phyloP scores from a whole-genome alignment of 305 asterid species.

The Solanum hybrid region DNA sequence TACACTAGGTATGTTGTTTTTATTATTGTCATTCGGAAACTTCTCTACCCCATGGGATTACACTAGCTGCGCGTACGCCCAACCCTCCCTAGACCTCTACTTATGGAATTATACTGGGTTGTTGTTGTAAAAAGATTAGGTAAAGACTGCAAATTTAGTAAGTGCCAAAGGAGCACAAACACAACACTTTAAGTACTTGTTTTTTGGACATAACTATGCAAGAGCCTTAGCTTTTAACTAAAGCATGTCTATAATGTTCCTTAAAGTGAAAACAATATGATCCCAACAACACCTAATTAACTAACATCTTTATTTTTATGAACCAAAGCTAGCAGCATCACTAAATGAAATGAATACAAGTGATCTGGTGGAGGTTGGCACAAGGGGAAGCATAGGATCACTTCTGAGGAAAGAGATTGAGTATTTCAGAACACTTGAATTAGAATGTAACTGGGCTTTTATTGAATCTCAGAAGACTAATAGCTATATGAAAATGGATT shows the following conservation, averaged over 20 bases:
- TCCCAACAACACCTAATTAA: not conserved
- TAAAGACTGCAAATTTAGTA: not conserved
- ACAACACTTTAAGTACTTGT: not conserved
- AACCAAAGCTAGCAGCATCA: not conserved
- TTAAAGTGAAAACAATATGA: not conserved
- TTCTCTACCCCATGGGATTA: not conserved
- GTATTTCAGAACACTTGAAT: slow-evolving; percentile 41
- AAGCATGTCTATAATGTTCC: not conserved
- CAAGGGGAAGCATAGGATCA: slow-evolving; percentile 75
- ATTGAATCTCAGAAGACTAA: slow-evolving; percentile 21
- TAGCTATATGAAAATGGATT: slow-evolving; percentile 14
- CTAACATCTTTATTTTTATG: not conserved
- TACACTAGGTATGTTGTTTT: not conserved
- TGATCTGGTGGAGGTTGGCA: slow-evolving; percentile 55
- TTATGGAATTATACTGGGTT: not conserved
- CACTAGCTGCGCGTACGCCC: not conserved
- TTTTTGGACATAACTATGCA: not conserved
- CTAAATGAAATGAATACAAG: slow-evolving; percentile 25
- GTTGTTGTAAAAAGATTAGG: not conserved
- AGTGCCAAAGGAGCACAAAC: not conserved
- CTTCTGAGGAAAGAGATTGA: slow-evolving; percentile 72
- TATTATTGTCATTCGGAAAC: not conserved
- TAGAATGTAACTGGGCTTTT: slow-evolving; percentile 26
- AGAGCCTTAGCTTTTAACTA: not conserved
- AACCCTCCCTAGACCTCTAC: not conserved